phyloP scores from a whole-genome alignment of 1,139 yeast species.

The Scheffersomyces illinoinensis region DNA sequence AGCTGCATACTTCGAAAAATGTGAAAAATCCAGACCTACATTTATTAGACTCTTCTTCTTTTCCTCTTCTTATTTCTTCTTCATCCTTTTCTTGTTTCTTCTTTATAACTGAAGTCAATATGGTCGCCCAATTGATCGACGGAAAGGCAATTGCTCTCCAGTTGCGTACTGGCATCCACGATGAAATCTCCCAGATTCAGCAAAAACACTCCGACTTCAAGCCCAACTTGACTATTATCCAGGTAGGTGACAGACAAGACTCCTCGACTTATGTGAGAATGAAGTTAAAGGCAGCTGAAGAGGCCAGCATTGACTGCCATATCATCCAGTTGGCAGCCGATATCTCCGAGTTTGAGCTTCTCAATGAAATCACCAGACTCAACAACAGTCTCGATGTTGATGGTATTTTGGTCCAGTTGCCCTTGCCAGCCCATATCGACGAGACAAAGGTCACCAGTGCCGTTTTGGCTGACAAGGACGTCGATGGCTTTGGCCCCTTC shows the following conservation, averaged over 20 bases:
- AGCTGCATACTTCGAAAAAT: background rate
- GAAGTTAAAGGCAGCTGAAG: constrained; percentile 90
- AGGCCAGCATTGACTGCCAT: constrained; percentile 75
- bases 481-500: constrained; percentile 90
- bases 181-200: constrained; percentile 59
- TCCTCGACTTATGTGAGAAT: constrained; percentile 92
- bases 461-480: constrained; percentile 81
- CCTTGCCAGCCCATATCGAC: constrained; percentile 79
- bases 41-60: background rate
- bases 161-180: constrained; percentile 49
- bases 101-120: constrained; percentile 6
- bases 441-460: constrained; percentile 78
- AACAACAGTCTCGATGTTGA: constrained; percentile 73
- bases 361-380: constrained; percentile 58
- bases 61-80: background rate
- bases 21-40: background rate
- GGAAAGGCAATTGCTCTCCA: constrained; percentile 70
- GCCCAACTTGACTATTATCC: constrained; percentile 82
- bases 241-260: constrained; percentile 89
- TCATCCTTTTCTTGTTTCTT: background rate
- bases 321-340: constrained; percentile 67
- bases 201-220: constrained; percentile 58
- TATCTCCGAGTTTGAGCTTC: constrained; percentile 57
- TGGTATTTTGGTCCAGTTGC: constrained; percentile 90
- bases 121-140: constrained; percentile 53